Evolutionary conservation across 768 basidiomycete species (phyloP).

Genomic region (Calocybe gangraenosa): DNA sequence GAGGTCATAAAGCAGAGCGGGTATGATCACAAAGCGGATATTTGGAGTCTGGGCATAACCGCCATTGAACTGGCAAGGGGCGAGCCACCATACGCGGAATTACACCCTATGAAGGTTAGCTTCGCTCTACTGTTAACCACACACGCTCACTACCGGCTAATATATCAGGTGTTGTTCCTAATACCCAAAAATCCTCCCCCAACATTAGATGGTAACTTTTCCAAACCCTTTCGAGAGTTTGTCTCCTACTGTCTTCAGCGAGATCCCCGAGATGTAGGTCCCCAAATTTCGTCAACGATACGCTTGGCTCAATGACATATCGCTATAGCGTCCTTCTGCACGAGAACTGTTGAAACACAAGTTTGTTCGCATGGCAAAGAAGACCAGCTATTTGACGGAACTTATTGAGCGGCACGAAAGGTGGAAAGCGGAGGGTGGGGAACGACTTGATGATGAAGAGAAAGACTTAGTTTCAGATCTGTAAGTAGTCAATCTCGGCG

Average conservation of each 20-base stretch:
- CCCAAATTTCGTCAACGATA: background rate
- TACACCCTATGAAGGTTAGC: conserved; percentile 97
- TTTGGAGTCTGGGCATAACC: conserved; percentile 97
- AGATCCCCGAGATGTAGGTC: conserved; percentile 83
- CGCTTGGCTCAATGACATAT: conserved; percentile 13
- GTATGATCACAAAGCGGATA: conserved; percentile 98
- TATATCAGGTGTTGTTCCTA: conserved; percentile 84
- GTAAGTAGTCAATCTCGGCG: conserved; percentile 36
- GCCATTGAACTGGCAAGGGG: conserved; percentile 97
- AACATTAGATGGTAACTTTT: conserved; percentile 84
- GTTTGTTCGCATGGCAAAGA: conserved; percentile 92
- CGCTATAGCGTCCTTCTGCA: conserved; percentile 81
- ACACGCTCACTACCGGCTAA: background rate
- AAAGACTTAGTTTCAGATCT: conserved; percentile 55
- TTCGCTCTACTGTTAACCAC: background rate
- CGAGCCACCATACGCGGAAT: conserved; percentile 96
- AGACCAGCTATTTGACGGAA: conserved; percentile 91
- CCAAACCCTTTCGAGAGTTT: conserved; percentile 91
- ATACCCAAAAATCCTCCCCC: conserved; percentile 98
- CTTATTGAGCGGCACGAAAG: conserved; percentile 92
- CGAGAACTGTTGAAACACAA: conserved; percentile 94
- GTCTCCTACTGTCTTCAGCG: conserved; percentile 89
- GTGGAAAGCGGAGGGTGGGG: conserved; percentile 90
- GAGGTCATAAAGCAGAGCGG: conserved; percentile 99
- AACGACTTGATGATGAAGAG: conserved; percentile 68